These are phyloP conservation scores for Vitis rotundifolia DNA, from an alignment of 164 flowering plant species.

Conservation along the genomic window DNA sequence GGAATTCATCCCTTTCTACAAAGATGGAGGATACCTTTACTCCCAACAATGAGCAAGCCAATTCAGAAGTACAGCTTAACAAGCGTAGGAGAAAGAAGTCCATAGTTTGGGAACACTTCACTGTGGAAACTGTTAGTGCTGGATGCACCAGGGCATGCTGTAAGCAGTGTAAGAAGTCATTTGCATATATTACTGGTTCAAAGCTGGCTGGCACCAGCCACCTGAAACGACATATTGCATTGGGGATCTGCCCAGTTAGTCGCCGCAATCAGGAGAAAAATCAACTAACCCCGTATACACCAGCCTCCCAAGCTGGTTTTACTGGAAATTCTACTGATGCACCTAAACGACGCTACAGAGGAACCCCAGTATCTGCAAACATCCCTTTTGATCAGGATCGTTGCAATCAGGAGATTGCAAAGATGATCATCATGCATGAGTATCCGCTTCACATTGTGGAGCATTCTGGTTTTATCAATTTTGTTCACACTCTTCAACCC, in stretches of 20 bases:
- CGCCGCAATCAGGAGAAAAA: constrained; percentile 28
- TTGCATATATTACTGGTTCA: constrained; percentile 75
- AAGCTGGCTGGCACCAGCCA: constrained; percentile 89
- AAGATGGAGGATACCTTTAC: constrained; percentile 26
- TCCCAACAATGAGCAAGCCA: constrained; percentile 28
- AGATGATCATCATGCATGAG: constrained; percentile 75
- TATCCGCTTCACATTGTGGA: constrained; percentile 76
- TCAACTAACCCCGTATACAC: constrained; percentile 22
- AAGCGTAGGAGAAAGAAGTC: constrained; percentile 81
- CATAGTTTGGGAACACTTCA: constrained; percentile 89
- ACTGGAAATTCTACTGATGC: constrained; percentile 33
- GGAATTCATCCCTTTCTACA: background rate
- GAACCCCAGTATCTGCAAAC: constrained; percentile 25
- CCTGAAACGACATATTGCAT: constrained; percentile 75
- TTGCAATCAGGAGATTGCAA: constrained; percentile 59
- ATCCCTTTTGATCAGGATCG: constrained; percentile 52
- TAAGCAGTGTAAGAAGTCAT: constrained; percentile 75
- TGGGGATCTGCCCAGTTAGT: constrained; percentile 61
- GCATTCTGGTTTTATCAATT: constrained; percentile 59
- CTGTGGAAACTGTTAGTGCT: constrained; percentile 42
- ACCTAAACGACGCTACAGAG: constrained; percentile 46
- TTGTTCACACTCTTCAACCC: constrained; percentile 62
- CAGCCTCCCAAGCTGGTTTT: constrained; percentile 25
- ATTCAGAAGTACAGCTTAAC: constrained; percentile 40
- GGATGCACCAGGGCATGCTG: constrained; percentile 71